These are phyloP conservation scores for Fusarium musae DNA, from an alignment of 2,329 filamentous ascomycete species.

Conservation along the genomic window DNA sequence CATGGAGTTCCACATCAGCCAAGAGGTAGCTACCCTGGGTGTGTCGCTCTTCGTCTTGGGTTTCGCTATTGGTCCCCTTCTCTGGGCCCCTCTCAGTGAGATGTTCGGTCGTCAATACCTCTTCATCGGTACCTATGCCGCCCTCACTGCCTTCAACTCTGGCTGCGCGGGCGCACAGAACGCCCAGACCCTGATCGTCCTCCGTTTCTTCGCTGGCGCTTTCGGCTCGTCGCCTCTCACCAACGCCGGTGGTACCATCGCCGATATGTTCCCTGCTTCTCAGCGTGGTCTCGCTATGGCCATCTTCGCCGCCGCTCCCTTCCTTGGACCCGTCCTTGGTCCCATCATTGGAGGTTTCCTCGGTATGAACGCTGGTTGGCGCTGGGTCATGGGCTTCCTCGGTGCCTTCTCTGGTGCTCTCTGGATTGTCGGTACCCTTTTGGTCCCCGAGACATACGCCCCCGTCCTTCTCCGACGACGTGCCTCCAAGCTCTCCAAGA, in stretches of 20 bases:
- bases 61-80: slow-evolving; percentile 74
- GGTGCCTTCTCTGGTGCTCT: slow-evolving; percentile 73
- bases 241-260: slow-evolving; percentile 69
- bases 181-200: slow-evolving; percentile 76
- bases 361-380: slow-evolving; percentile 74
- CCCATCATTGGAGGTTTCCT: slow-evolving; percentile 74
- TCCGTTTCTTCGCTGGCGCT: slow-evolving; percentile 79
- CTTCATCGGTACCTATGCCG: slow-evolving; percentile 62
- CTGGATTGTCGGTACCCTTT: slow-evolving; percentile 80
- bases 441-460: slow-evolving; percentile 85
- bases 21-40: slow-evolving; percentile 34
- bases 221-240: slow-evolving; percentile 73
- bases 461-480: slow-evolving; percentile 71
- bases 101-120: slow-evolving; percentile 75
- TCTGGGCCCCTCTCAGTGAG: slow-evolving; percentile 79
- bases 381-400: slow-evolving; percentile 86
- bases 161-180: slow-evolving; percentile 79
- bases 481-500: slow-evolving; percentile 33
- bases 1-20: slow-evolving; percentile 29
- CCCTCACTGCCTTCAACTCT: slow-evolving; percentile 80
- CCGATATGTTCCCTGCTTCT: slow-evolving; percentile 81
- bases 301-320: slow-evolving; percentile 80
- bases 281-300: slow-evolving; percentile 86
- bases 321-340: slow-evolving; percentile 70
- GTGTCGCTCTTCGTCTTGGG: slow-evolving; percentile 36